Percentiles rank a stretch among this genome's conserved stretches.
These are phyloP conservation scores for Prunus persica DNA, from an alignment of 306 rosid species.

Conservation along the genomic window DNA sequence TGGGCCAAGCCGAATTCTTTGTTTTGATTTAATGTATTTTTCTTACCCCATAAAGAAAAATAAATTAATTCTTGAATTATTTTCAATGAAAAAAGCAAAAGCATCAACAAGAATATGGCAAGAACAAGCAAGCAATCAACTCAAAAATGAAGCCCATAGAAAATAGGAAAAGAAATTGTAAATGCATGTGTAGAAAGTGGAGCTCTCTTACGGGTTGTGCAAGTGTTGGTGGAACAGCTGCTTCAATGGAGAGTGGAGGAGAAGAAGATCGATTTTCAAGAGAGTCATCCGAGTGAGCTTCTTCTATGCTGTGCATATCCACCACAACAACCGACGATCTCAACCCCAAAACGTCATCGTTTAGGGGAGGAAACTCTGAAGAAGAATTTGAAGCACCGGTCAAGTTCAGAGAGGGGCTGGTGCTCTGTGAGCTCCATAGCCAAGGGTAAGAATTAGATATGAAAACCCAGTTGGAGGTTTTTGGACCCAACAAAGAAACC, in stretches of 20 bases:
- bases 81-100: not conserved
- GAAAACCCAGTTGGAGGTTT: conserved; percentile 32
- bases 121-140: not conserved
- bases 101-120: not conserved
- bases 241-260: conserved; percentile 36
- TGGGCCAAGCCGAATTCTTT: not conserved
- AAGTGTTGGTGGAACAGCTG: conserved; percentile 29
- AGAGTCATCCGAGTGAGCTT: conserved; percentile 49
- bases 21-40: not conserved
- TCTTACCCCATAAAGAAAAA: not conserved
- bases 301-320: conserved; percentile 28
- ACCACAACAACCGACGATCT: conserved; percentile 34
- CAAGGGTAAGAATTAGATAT: conserved; percentile 14
- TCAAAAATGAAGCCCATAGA: not conserved
- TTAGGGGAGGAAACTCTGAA: not conserved
- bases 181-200: not conserved
- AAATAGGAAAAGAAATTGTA: not conserved
- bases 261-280: conserved; percentile 45
- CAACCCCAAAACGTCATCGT: conserved; percentile 23
- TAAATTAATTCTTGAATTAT: not conserved
- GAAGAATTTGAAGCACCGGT: not conserved
- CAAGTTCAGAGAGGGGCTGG: conserved; percentile 10
- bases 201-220: conserved; percentile 37
- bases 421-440: conserved; percentile 16
- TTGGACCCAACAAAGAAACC: conserved; percentile 52